A percentile compares a stretch with the other conserved stretches of the same genome.
Evolutionary conservation across 306 rosid genomes (phyloP).

Genomic region (Trichosanthes cucumerina): DNA sequence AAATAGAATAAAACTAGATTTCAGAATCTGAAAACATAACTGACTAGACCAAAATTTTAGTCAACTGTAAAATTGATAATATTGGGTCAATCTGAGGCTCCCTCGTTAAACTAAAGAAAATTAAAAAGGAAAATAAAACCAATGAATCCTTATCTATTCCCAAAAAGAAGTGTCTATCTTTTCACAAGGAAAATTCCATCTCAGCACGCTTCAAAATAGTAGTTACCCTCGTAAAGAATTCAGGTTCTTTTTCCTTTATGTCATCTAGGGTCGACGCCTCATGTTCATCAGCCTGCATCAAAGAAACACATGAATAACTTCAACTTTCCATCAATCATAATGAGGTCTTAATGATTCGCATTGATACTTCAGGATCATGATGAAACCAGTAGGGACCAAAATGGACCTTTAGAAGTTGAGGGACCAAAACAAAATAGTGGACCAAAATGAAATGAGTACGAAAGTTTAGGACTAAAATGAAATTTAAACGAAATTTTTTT

Average conservation of each 20-base stretch:
- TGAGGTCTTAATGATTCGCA: background rate
- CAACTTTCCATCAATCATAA: background rate
- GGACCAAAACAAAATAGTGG: background rate
- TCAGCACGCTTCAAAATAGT: constrained; percentile 57
- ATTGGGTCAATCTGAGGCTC: background rate
- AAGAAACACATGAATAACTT: constrained; percentile 6
- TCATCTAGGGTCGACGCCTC: constrained; percentile 53
- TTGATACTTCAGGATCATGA: background rate
- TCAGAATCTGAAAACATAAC: background rate
- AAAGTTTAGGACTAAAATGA: background rate
- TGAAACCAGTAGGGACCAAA: background rate
- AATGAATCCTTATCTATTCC: background rate
- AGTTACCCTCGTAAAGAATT: constrained; percentile 49
- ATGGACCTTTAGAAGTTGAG: background rate
- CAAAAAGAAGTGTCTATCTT: background rate
- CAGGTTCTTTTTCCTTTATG: constrained; percentile 59
- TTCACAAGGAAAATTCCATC: constrained; percentile 46
- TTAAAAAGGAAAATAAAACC: background rate
- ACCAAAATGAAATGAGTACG: background rate
- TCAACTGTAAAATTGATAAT: background rate
- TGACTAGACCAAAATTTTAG: background rate
- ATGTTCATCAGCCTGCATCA: constrained; percentile 70
- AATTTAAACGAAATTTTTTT: background rate
- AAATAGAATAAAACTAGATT: too few relatives aligned
- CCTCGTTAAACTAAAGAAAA: background rate